These are phyloP conservation scores for Ciborinia camelliae DNA, from an alignment of 2,329 filamentous ascomycete species.

Conservation along the genomic window DNA sequence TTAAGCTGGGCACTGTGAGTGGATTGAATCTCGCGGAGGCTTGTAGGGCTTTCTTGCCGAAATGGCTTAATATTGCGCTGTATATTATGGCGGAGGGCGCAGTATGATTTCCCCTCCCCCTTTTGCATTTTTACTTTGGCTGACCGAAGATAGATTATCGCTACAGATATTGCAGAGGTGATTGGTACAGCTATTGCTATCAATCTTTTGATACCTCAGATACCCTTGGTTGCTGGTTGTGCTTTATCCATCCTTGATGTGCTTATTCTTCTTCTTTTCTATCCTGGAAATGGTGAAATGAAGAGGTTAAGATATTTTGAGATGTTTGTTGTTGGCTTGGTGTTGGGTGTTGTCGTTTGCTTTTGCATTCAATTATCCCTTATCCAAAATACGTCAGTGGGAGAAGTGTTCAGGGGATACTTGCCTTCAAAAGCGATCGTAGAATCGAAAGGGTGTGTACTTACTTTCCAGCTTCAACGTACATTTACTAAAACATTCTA, in stretches of 20 bases:
- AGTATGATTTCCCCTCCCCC: conserved; percentile 23
- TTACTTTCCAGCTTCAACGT: not conserved
- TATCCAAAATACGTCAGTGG: conserved; percentile 52
- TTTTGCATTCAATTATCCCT: conserved; percentile 68
- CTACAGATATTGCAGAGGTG: conserved; percentile 56
- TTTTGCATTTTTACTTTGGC: conserved; percentile 5
- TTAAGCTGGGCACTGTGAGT: conserved; percentile 54
- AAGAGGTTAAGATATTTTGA: conserved; percentile 61
- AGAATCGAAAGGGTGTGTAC: conserved; percentile 50
- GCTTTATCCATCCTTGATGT: conserved; percentile 67
- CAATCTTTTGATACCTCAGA: conserved; percentile 59
- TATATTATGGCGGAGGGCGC: conserved; percentile 54
- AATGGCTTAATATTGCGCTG: conserved; percentile 51
- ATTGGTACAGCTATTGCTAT: conserved; percentile 69
- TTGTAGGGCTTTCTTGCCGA: conserved; percentile 47
- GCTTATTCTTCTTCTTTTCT: conserved; percentile 65
- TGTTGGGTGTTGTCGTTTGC: conserved; percentile 66
- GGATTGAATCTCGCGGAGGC: conserved; percentile 52
- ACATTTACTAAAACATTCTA: conserved; percentile 28
- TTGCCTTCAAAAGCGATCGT: conserved; percentile 58
- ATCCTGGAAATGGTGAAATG: conserved; percentile 56
- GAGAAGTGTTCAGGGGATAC: conserved; percentile 62
- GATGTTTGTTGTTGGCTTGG: conserved; percentile 58
- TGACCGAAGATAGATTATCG: conserved; percentile 45
- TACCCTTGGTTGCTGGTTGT: conserved; percentile 65